Conservation (phyloP, 2,329 filamentous ascomycete species). For the Knufia fluminis region DNA sequence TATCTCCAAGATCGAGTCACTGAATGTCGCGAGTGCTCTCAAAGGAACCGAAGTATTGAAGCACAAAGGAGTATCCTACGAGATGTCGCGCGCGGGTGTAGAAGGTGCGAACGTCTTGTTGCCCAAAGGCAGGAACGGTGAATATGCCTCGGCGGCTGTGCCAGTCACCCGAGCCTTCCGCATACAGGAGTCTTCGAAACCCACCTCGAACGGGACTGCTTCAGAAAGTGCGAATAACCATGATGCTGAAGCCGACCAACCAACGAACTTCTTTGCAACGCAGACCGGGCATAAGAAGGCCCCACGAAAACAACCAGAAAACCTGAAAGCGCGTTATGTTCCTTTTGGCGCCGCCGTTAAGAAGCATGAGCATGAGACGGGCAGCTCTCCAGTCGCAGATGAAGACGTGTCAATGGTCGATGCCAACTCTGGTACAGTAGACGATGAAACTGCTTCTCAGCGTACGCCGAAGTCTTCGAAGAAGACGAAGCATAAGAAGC, state of each 20-base stretch:
- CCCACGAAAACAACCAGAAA: conserved; percentile 32
- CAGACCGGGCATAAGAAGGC: conserved; percentile 26
- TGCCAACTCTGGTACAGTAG: neutral
- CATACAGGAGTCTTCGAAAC: conserved; percentile 14
- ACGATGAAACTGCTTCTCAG: neutral
- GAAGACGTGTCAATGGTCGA: neutral
- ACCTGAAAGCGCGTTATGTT: conserved; percentile 36
- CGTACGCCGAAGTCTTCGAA: neutral
- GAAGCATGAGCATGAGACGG: neutral
- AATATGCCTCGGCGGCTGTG: conserved; percentile 18
- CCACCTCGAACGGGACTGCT: neutral
- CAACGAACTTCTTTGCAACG: conserved; percentile 17
- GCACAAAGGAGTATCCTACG: conserved; percentile 32
- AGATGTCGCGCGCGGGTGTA: conserved; percentile 12
- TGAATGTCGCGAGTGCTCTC: conserved; percentile 33
- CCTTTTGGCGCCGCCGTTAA: conserved; percentile 28
- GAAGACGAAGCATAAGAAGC: neutral
- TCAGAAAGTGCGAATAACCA: neutral
- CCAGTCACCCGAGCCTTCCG: conserved; percentile 22
- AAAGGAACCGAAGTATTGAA: conserved; percentile 34
- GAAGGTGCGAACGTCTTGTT: conserved; percentile 28
- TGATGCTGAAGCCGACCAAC: conserved; percentile 2
- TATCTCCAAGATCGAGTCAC: conserved; percentile 36
- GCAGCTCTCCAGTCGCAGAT: neutral
- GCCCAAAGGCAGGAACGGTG: conserved; percentile 22